Evolutionary conservation across 495 filamentous ascomycete genomes (phyloP), one percentile per base, ranked within the genome.

Genomic region (Usnea hakonensis): DNA sequence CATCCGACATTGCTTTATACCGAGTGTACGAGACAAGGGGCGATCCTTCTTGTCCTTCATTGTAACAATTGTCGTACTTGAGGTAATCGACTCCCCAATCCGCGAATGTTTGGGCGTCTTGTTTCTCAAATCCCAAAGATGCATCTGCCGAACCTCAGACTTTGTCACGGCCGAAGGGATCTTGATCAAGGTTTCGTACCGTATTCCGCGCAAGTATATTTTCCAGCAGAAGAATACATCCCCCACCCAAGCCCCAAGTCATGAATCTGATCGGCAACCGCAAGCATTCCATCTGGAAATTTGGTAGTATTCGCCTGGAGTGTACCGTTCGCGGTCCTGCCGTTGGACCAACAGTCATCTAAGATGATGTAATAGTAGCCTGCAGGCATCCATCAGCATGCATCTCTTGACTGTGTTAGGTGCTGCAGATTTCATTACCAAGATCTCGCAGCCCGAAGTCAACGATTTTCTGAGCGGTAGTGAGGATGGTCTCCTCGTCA

Each of bases 21-120:
- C 83, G 76, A 36, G 77, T 67, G 54, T 74, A 78, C n/a, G 75
- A 76, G 36, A 82, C 65, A 62, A 73, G 64, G 32, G 73, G 73
- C 32, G 76, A 82, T 37, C 82, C 78, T 37, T 72, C 75, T 68
- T 81, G 71, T 14, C 78, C 78, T 65, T 78, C 69, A 57, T 82
- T 81, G 70, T 78, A 79, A 75, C 87, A 90, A 73, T 89, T 90
- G 71, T 90, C 87, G 64, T 90, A 89, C 68, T 90, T 88, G 28
- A 86, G 70, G 64, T 86, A 79, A 67, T 77, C 60, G 21, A 88
- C 80, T 0, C 81, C 85, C 86, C 86, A 90, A 28, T 74, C 73
- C 0, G 83, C 84, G 65, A 82, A 87, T 5, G 82, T 79, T 21
- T 75, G 55, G 0, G 86, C 87, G 72, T 90, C 87, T 10, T 80